phyloP scores from a whole-genome alignment of 805 yeast species.

The Alloascoidea africana region DNA sequence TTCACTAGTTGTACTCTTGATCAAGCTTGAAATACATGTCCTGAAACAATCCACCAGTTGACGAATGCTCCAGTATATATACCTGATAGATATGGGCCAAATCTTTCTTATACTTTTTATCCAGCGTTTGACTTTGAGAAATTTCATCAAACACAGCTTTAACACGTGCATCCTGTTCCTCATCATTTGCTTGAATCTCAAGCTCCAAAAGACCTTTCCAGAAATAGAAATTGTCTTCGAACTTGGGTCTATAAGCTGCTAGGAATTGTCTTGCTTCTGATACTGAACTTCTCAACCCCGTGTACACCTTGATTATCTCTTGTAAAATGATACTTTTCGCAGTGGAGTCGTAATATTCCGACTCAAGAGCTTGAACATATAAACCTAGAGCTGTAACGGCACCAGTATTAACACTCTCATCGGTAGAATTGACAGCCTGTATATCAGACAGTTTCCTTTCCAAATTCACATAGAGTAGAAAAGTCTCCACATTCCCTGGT shows the following conservation, averaged over 20 bases:
- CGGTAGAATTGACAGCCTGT: constrained; percentile 3
- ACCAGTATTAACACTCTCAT: no score
- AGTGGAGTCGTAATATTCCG: constrained; percentile 5
- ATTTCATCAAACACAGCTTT: constrained; percentile 6
- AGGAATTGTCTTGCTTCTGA: constrained; percentile 6
- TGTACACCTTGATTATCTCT: constrained; percentile 10
- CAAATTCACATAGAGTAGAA: constrained; percentile 11
- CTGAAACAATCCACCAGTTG: constrained; percentile 8
- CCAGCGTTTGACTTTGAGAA: constrained; percentile 9
- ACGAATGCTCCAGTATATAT: constrained; percentile 11
- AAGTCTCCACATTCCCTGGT: constrained; percentile 16
- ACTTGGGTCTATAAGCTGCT: constrained; percentile 5
- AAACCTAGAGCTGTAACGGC: constrained; percentile 8
- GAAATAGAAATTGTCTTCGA: constrained; percentile 12
- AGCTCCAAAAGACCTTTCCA: constrained; percentile 18
- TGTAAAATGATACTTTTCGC: constrained; percentile 10
- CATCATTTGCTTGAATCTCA: constrained; percentile 11
- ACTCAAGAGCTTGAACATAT: constrained; percentile 7
- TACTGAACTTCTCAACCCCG: constrained; percentile 8
- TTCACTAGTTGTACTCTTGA: constrained; percentile 4
- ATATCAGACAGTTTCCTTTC: constrained; percentile 10
- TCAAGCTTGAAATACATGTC: constrained; percentile 10
- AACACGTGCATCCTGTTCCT: constrained; percentile 2
- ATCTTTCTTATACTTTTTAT: constrained; percentile 11
- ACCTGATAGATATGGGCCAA: constrained; percentile 14